These are phyloP conservation scores for Trichosanthes cucumerina DNA, from an alignment of 306 rosid genomes.

Conservation along the genomic window DNA sequence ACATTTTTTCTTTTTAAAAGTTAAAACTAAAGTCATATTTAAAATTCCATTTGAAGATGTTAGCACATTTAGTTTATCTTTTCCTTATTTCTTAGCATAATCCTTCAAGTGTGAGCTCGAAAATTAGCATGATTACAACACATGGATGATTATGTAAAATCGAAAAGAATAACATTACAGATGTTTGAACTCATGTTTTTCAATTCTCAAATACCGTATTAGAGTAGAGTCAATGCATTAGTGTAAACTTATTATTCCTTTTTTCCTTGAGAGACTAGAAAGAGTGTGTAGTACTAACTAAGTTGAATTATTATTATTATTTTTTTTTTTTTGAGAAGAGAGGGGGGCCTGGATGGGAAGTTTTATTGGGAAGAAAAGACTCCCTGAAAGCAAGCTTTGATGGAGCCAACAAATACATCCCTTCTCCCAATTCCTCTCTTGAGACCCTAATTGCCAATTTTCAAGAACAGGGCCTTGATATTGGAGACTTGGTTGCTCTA, in stretches of 20 bases:
- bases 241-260: background rate
- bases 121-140: no score
- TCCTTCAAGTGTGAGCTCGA: no score
- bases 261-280: background rate
- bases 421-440: conserved; percentile 81
- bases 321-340: conserved; percentile 32
- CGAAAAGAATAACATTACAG: background rate
- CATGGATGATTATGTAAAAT: no score
- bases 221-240: background rate
- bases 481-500: conserved; percentile 51
- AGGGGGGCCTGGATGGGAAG: conserved; percentile 83
- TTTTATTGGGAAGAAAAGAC: conserved; percentile 64
- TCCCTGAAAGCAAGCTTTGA: conserved; percentile 63
- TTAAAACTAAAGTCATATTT: background rate
- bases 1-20: no score
- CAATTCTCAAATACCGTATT: background rate
- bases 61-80: no score
- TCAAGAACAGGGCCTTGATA: conserved; percentile 54
- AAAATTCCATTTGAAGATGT: background rate
- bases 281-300: no score
- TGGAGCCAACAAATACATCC: conserved; percentile 62
- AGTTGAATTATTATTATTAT: background rate
- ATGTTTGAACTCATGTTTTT: background rate
- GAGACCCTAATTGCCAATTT: conserved; percentile 52
- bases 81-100: no score